phyloP scores from a whole-genome alignment of 441 rosid species.

The Erysimum pusillum region DNA sequence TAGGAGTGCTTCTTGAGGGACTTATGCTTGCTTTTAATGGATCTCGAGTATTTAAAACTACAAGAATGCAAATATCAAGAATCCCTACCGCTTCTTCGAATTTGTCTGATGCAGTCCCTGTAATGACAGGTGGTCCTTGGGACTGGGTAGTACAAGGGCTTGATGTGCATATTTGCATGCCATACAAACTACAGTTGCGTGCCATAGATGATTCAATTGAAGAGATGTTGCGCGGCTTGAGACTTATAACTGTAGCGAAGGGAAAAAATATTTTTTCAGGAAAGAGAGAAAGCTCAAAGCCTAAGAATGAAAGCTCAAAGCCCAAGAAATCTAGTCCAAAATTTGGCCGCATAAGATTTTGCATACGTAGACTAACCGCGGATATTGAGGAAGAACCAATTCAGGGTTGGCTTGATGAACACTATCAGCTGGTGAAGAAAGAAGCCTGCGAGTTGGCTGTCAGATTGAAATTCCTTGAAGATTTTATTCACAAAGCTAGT shows the following conservation, averaged over 20 bases:
- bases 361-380: slow-evolving; percentile 79
- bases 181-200: slow-evolving; percentile 93
- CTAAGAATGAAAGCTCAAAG: slow-evolving; percentile 52
- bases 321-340: slow-evolving; percentile 58
- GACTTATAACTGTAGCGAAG: slow-evolving; percentile 81
- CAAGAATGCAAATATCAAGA: slow-evolving; percentile 98
- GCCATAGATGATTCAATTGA: slow-evolving; percentile 98
- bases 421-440: slow-evolving; percentile 81
- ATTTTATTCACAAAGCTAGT: slow-evolving; percentile 58
- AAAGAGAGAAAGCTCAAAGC: slow-evolving; percentile 75
- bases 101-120: slow-evolving; percentile 63
- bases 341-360: slow-evolving; percentile 81
- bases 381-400: slow-evolving; percentile 99
- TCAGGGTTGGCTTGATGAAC: slow-evolving; percentile 99
- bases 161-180: slow-evolving; percentile 91
- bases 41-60: slow-evolving; percentile 79
- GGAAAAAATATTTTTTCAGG: slow-evolving; percentile 61
- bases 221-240: slow-evolving; percentile 94
- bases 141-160: slow-evolving; percentile 99
- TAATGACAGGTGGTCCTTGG: slow-evolving; percentile 64
- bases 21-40: slow-evolving; percentile 80
- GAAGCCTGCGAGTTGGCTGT: slow-evolving; percentile 96
- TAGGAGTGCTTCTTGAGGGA: slow-evolving; percentile 99
- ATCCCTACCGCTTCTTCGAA: slow-evolving; percentile 72
- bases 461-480: slow-evolving; percentile 88